A percentile compares a stretch with the other conserved stretches of the same genome.
phyloP scores from a whole-genome alignment of 495 filamentous ascomycete genomes.

The Penicillium pancosmium region DNA sequence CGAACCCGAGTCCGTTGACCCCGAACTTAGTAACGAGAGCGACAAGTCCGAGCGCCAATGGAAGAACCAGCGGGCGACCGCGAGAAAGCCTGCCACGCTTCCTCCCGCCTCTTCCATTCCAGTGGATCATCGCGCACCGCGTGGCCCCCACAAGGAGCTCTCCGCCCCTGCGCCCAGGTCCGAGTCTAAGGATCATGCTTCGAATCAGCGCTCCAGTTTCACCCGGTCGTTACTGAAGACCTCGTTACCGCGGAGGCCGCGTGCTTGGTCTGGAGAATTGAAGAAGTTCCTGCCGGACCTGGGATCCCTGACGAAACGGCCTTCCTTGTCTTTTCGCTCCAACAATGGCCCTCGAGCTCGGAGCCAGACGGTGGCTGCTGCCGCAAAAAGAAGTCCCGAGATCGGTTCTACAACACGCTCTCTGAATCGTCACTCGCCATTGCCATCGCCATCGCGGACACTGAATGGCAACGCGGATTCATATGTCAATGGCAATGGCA shows the following conservation, averaged over 20 bases:
- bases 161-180: conserved; percentile 7
- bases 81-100: conserved; percentile 8
- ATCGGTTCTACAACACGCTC: conserved; percentile 11
- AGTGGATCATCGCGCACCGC: conserved; percentile 12
- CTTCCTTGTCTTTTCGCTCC: conserved; percentile 49
- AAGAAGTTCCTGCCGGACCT: conserved; percentile 50
- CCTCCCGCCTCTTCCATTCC: conserved; percentile 6
- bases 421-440: conserved; percentile 12
- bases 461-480: not conserved
- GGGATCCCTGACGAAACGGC: conserved; percentile 46
- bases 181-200: conserved; percentile 13
- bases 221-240: conserved; percentile 45
- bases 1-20: conserved; percentile 36
- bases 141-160: conserved; percentile 23
- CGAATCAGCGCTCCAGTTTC: conserved; percentile 37
- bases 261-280: conserved; percentile 46
- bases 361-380: conserved; percentile 31
- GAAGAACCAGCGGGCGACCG: conserved; percentile 4
- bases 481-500: not conserved
- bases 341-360: conserved; percentile 28
- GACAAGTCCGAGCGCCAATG: not conserved
- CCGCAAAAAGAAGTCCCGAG: conserved; percentile 7
- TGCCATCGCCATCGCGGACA: not conserved
- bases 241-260: conserved; percentile 40
- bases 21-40: not conserved